Base-by-base conservation (phyloP, 1,284 basidiomycete genomes). In the Ceratobasidium sp. region DNA sequence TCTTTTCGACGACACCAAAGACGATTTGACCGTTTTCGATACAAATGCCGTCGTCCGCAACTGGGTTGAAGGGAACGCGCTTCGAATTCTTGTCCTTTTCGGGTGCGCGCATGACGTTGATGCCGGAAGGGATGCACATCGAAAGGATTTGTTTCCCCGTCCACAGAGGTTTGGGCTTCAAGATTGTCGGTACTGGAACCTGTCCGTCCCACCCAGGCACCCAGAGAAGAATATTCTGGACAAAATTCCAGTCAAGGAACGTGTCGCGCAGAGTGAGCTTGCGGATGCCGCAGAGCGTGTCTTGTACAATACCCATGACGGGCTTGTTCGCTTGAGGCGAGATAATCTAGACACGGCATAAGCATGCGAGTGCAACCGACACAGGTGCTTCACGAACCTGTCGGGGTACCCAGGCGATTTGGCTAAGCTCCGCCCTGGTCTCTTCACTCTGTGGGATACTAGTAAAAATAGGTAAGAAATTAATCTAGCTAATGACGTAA, bases 281-380 rank as follows among this genome's bases (percentile, higher is more conserved):
- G 80, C 97, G 94, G 78, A 99, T 92, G 84, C 98, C 97, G 83
- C 97, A 99, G 0, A 99, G 92, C 0, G 97, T 99, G 84, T 99
- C 98, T 85, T 99, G 98, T 44, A 99, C 98, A 81, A 99, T 99
- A 79, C 96, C 98, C 98, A 99, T 99, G 82, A 99, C 98, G 6
- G 98, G 98, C 86, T 99, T 99, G 88, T 99, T 99, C 71, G 97
- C 97, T 89, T 99, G 98, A 0, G 98, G 98, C 12, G 97, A 99
- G 80, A 99, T 96, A 82, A 99, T 99, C 93, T 99, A 83, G 77
- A 16, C 66, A 71, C 7, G 46, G 3, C 33, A n/a, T 18, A 20
- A 48, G 23, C 7, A 75, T 12, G 18, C 12, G 7, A 35, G 30
- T 65, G n/a, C 74, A 38, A 30, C 64, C 14, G n/a, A 76, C n/a